Conservation (phyloP, 2,329 filamentous ascomycete species). For the Beauveria sp. region DNA sequence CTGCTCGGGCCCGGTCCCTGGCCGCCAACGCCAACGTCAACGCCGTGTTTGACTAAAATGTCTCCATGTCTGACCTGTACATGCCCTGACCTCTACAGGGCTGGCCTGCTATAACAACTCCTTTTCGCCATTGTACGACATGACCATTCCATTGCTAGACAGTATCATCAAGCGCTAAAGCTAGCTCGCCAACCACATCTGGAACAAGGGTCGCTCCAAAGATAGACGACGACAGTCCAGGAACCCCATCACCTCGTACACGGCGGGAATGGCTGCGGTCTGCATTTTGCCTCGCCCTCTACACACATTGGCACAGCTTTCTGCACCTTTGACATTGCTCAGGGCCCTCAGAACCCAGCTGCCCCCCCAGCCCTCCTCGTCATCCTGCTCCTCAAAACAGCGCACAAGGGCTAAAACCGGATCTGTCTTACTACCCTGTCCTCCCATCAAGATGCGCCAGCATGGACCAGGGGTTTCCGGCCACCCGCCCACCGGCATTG, state of each 20-base stretch:
- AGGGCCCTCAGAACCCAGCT: background rate
- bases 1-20: background rate
- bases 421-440: conserved; percentile 2
- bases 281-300: background rate
- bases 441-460: conserved; percentile 10
- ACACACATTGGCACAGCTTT: background rate
- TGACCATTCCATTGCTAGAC: background rate
- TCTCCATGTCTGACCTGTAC: background rate
- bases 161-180: background rate
- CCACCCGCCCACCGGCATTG: background rate
- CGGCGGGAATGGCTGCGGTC: background rate
- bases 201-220: background rate
- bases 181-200: conserved; percentile 7
- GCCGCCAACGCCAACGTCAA: background rate
- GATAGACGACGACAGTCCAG: background rate
- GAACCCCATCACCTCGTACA: background rate
- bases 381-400: background rate
- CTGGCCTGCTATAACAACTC: background rate
- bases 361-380: background rate
- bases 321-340: background rate
- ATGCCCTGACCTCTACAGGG: background rate
- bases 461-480: conserved; percentile 5
- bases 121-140: conserved; percentile 3
- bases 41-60: background rate
- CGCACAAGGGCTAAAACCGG: background rate